These are phyloP conservation scores for Cyclotella atomus DNA, from an alignment of 108 stramenopile species.

Conservation along the genomic window DNA sequence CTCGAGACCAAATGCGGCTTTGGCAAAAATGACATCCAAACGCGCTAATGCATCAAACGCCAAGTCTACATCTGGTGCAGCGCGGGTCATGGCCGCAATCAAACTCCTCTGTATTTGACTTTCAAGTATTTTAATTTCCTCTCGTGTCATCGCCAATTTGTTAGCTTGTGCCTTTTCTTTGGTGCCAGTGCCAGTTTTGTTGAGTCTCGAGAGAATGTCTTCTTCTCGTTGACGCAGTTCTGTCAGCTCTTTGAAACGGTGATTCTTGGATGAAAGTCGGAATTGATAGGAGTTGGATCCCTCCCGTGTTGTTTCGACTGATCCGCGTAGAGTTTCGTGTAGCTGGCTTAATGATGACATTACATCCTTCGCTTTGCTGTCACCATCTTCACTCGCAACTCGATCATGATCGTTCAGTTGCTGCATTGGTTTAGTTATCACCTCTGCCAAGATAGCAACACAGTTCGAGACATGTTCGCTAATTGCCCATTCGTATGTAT, in stretches of 20 bases:
- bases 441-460: constrained; percentile 47
- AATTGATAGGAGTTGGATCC: constrained; percentile 55
- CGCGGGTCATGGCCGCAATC: constrained; percentile 46
- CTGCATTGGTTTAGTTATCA: constrained; percentile 37
- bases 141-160: constrained; percentile 45
- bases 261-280: constrained; percentile 49
- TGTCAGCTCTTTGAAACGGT: constrained; percentile 58
- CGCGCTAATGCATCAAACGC: constrained; percentile 61
- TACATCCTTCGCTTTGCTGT: background rate
- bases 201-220: constrained; percentile 15
- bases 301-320: constrained; percentile 57
- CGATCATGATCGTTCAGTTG: constrained; percentile 2
- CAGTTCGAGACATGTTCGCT: constrained; percentile 15
- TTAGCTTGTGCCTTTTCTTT: constrained; percentile 11
- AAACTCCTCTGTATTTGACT: constrained; percentile 47
- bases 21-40: constrained; percentile 74
- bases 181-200: constrained; percentile 4
- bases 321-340: constrained; percentile 25
- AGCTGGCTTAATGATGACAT: constrained; percentile 10
- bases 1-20: constrained; percentile 67
- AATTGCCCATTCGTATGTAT: constrained; percentile 62
- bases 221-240: constrained; percentile 54
- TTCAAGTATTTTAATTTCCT: constrained; percentile 57
- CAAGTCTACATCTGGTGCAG: constrained; percentile 38
- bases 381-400: constrained; percentile 14